These are phyloP conservation scores for Heterococcus sp. DNA, from an alignment of 108 stramenopile genomes.

Conservation along the genomic window DNA sequence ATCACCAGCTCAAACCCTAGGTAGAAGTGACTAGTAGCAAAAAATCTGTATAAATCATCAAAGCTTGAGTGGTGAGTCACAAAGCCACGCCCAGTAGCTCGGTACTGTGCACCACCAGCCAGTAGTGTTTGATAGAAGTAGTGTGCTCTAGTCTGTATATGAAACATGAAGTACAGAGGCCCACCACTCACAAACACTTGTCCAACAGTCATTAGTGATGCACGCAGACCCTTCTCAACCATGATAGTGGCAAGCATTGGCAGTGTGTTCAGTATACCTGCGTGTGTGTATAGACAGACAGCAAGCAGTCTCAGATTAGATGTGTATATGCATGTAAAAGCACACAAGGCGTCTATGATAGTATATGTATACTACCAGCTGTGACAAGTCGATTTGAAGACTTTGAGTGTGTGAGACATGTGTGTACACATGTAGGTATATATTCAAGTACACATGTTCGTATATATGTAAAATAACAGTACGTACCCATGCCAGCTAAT, in stretches of 20 bases:
- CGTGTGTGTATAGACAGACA: not conserved
- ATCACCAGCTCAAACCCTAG: conserved; percentile 81
- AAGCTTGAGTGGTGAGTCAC: conserved; percentile 91
- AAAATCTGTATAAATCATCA: conserved; percentile 93
- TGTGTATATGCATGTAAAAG: too few species aligned
- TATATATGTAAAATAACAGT: not conserved
- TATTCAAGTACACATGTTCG: too few species aligned
- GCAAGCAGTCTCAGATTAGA: too few species aligned
- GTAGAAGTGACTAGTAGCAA: conserved; percentile 92
- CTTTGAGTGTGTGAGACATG: too few species aligned
- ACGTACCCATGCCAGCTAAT: conserved; percentile 46
- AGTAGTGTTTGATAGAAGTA: conserved; percentile 96
- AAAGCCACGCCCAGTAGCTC: conserved; percentile 96
- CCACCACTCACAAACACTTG: conserved; percentile 91
- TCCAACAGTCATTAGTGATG: conserved; percentile 69
- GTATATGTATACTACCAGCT: too few species aligned
- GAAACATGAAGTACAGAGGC: conserved; percentile 97
- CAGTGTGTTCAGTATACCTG: conserved; percentile 80
- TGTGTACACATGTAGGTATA: too few species aligned
- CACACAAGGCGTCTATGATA: too few species aligned
- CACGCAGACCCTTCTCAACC: conserved; percentile 87
- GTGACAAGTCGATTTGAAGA: too few species aligned
- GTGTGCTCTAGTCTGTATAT: conserved; percentile 94
- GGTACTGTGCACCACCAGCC: conserved; percentile 95
- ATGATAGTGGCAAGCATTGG: conserved; percentile 91